These are phyloP conservation scores for Lichtheimia ramosa DNA, from an alignment of 371 early-diverging fungal species.

Conservation along the genomic window DNA sequence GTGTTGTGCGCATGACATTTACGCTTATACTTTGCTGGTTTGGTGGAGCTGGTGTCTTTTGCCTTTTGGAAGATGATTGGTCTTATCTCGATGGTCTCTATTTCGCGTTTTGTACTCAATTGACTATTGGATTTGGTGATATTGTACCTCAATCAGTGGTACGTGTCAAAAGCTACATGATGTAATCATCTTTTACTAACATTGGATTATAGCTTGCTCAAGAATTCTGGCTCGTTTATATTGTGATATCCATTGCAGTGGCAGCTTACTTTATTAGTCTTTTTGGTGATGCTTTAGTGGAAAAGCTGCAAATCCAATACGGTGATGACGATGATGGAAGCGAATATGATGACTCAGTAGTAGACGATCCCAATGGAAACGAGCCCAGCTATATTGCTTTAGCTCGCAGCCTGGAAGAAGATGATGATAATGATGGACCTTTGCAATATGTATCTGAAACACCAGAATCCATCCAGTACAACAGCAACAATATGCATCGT, in stretches of 20 bases:
- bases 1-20: constrained; percentile 13
- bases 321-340: constrained; percentile 7
- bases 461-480: not conserved
- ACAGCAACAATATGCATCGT: no score
- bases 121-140: constrained; percentile 28
- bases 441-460: not conserved
- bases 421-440: not conserved
- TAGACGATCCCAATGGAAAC: not conserved
- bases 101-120: constrained; percentile 20
- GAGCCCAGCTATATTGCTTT: not conserved
- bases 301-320: constrained; percentile 16
- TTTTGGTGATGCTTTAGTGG: constrained; percentile 18
- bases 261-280: constrained; percentile 26
- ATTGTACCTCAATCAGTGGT: constrained; percentile 25
- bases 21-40: constrained; percentile 18
- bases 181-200: not conserved
- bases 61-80: constrained; percentile 18
- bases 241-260: constrained; percentile 20
- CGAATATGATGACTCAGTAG: not conserved
- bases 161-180: not conserved
- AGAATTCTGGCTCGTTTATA: constrained; percentile 26
- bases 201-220: constrained; percentile 19
- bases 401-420: not conserved
- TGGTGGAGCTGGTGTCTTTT: constrained; percentile 22
- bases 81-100: constrained; percentile 19